Conservation (phyloP, 2,329 filamentous ascomycete genomes). For the Decorospora gaudefroyi region DNA sequence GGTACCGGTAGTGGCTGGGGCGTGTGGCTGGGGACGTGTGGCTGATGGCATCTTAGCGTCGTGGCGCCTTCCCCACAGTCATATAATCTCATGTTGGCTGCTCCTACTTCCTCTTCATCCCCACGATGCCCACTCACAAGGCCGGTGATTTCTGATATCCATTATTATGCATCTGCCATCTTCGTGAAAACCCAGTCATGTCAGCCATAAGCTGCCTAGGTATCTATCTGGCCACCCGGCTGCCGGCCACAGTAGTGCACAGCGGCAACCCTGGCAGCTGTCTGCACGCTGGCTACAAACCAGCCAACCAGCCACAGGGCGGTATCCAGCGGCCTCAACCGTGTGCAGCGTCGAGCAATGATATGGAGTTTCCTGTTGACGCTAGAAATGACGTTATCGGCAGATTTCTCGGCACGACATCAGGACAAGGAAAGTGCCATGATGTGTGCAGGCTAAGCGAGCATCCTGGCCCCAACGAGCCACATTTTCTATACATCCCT, state of each 20-base stretch:
- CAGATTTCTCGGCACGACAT: constrained; percentile 15
- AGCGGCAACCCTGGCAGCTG: constrained; percentile 13
- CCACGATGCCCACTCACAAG: too few relatives aligned
- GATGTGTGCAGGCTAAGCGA: constrained; percentile 21
- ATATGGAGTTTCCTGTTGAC: constrained; percentile 13
- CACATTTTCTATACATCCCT: constrained; percentile 26
- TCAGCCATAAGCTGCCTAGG: constrained; percentile 3
- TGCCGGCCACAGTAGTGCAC: constrained; percentile 6
- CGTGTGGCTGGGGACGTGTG: too few relatives aligned
- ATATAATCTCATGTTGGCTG: too few relatives aligned
- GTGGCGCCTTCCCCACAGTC: too few relatives aligned
- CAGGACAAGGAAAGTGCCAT: constrained; percentile 14
- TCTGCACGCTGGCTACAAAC: constrained; percentile 12
- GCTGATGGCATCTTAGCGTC: too few relatives aligned
- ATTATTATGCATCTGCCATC: too few relatives aligned
- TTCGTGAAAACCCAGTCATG: too few relatives aligned
- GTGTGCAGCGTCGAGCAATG: constrained; percentile 24
- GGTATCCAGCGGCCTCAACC: constrained; percentile 7
- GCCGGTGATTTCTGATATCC: too few relatives aligned
- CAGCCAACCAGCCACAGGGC: constrained; percentile 9
- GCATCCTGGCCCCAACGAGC: constrained; percentile 16
- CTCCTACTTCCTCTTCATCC: too few relatives aligned
- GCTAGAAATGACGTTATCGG: constrained; percentile 30
- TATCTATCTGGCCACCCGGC: constrained; percentile 1
- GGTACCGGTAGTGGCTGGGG: too few relatives aligned